phyloP scores from a whole-genome alignment of 192 early-diverging fungal genomes.

The Coemansia sp. region DNA sequence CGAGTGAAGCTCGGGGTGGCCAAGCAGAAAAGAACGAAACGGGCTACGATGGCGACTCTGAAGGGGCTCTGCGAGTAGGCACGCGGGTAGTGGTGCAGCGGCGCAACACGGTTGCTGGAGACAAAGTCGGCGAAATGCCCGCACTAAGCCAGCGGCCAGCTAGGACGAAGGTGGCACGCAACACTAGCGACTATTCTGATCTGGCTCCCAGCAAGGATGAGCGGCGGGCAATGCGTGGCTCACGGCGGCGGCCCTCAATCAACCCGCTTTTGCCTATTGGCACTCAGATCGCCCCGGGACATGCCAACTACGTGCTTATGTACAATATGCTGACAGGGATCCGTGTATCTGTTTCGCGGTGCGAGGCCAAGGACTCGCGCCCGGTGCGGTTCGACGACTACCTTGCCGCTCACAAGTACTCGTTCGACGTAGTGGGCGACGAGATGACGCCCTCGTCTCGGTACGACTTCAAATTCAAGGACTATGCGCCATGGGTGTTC shows the following conservation, averaged over 20 bases:
- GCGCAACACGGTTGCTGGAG: constrained; percentile 52
- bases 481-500: constrained; percentile 98
- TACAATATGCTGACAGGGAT: constrained; percentile 99
- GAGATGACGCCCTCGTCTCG: constrained; percentile 91
- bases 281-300: constrained; percentile 89
- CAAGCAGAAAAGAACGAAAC: constrained; percentile 21
- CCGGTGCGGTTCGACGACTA: constrained; percentile 79
- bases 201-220: constrained; percentile 24
- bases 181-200: constrained; percentile 45
- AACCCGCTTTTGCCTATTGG: constrained; percentile 55
- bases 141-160: constrained; percentile 7
- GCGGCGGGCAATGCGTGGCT: constrained; percentile 31
- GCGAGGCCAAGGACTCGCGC: constrained; percentile 78
- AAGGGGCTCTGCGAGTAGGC: constrained; percentile 21
- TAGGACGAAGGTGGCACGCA: constrained; percentile 32
- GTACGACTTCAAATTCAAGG: constrained; percentile 99
- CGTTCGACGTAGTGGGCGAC: constrained; percentile 94
- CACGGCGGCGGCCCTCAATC: constrained; percentile 33
- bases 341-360: constrained; percentile 83
- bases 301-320: constrained; percentile 95
- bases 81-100: constrained; percentile 37
- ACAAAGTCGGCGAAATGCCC: constrained; percentile 25
- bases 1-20: neutral
- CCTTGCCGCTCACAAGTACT: constrained; percentile 83
- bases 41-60: constrained; percentile 52